Evolutionary conservation across 2,329 filamentous ascomycete genomes (phyloP), one percentile per base, ranked within the genome.

Genomic region (Claviceps sp.): DNA sequence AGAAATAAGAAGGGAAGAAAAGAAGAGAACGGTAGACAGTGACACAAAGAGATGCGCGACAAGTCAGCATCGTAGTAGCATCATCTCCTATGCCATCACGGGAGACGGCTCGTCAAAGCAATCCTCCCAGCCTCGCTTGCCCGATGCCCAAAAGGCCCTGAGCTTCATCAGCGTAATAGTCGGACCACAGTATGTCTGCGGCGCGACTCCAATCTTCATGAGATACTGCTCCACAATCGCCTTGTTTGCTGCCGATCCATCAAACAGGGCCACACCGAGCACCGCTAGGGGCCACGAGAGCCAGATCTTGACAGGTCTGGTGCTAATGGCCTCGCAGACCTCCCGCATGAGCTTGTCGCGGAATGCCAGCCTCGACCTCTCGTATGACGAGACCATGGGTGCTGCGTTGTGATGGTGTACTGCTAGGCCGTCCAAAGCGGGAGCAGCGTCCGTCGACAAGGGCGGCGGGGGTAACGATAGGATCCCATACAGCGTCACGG

Each of bases 211-310:
- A 9, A 52, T 46, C 37, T 44, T 49, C 40, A 34, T 13, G 20
- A 49, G 40, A 18, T 41, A 49, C 7, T 50, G 38, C 41, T 52
- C 51, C 8, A 52, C 47, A 7, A 22, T 45, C 26, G 38, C 11
- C 26, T 34, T 37, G 9, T 49, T 38, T 3, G 51, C 26, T 14
- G n/a, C 38, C 4, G 30, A n/a, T 37, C 47, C 47, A n/a, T 52
- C 51, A 34, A 22, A 41, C 5, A 52, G 51, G 7, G 51, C 46
- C 2, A 42, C 51, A 13, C 41, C 51, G 14, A 52, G 51, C n/a
- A 52, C 51, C 7, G 51, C 47, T 41, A 52, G 18, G 2, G 51
- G 51, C 51, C 51, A 52, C n/a, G 46, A 20, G 3, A 49, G 40
- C 8, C 40, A 52, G 11, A 52, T 20, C 13, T 49, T 52, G 8